Evolutionary conservation across 371 early-diverging fungal genomes (phyloP).

Genomic region (Apophysomyces variabilis): DNA sequence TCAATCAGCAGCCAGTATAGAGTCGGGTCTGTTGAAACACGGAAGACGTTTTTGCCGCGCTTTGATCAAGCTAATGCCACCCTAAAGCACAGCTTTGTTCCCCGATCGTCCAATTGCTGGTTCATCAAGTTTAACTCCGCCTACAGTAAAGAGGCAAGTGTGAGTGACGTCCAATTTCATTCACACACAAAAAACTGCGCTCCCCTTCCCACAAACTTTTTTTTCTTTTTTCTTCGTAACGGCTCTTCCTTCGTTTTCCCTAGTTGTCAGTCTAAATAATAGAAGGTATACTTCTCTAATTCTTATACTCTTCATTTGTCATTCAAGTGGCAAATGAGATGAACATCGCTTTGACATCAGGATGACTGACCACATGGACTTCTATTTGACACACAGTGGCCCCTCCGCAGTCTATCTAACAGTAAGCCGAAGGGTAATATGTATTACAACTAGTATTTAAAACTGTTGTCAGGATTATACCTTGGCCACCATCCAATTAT

Average conservation of each 20-base stretch:
- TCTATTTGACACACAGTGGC: slow-evolving; percentile 11
- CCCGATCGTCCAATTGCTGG: too few species aligned
- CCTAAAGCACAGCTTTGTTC: too few species aligned
- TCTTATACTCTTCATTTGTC: neutral
- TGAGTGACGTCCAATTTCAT: too few species aligned
- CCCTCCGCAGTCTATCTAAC: slow-evolving; percentile 11
- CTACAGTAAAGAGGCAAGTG: too few species aligned
- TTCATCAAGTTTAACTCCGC: too few species aligned
- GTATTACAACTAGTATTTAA: neutral
- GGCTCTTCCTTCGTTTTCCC: neutral
- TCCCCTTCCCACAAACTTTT: slow-evolving; percentile 10
- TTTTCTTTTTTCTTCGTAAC: slow-evolving; percentile 3
- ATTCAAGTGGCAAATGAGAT: slow-evolving; percentile 11
- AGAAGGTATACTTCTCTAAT: slow-evolving; percentile 8
- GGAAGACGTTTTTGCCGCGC: too few species aligned
- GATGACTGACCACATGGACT: slow-evolving; percentile 10
- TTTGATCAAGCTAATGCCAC: too few species aligned
- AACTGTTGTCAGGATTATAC: slow-evolving; percentile 5
- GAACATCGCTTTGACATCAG: slow-evolving; percentile 12
- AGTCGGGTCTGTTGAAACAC: too few species aligned
- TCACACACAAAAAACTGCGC: too few species aligned
- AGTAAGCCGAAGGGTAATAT: neutral
- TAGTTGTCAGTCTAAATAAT: slow-evolving; percentile 4
- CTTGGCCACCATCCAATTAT: slow-evolving; percentile 12
- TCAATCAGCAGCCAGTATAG: too few species aligned